Evolutionary conservation across 176 grass and related monocot genomes (phyloP).

Genomic region (Bothriochloa decipiens): DNA sequence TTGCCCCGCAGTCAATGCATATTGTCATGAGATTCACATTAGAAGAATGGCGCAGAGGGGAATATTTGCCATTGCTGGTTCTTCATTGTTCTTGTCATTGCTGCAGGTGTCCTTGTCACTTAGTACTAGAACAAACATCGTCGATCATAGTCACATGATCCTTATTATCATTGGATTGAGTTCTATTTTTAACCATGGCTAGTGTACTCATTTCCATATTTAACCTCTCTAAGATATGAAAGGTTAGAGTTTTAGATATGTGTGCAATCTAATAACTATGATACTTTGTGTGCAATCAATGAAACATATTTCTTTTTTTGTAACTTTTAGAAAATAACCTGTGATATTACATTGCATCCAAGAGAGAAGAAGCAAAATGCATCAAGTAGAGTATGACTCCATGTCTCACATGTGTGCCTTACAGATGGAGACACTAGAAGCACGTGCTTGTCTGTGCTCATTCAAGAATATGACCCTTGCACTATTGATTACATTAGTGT

Average conservation of each 20-base stretch:
- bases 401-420: constrained; percentile 53
- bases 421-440: not conserved
- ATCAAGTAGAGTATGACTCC: constrained; percentile 46
- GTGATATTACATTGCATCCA: constrained; percentile 55
- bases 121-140: not conserved
- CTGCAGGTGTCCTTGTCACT: not conserved
- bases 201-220: constrained; percentile 27
- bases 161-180: not conserved
- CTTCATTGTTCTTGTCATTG: not conserved
- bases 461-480: constrained; percentile 66
- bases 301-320: not conserved
- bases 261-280: not conserved
- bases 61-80: constrained; percentile 43
- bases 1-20: not conserved
- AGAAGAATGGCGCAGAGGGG: constrained; percentile 59
- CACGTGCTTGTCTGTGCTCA: constrained; percentile 46
- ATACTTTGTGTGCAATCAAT: too few species aligned
- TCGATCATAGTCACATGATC: not conserved
- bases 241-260: not conserved
- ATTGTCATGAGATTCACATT: not conserved
- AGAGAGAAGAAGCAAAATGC: constrained; percentile 44
- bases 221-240: not conserved
- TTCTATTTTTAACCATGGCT: not conserved
- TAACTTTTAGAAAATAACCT: not conserved
- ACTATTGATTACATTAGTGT: constrained; percentile 77